phyloP scores from a whole-genome alignment of 1,284 basidiomycete species.

The Cutaneotrichosporon mucoides region DNA sequence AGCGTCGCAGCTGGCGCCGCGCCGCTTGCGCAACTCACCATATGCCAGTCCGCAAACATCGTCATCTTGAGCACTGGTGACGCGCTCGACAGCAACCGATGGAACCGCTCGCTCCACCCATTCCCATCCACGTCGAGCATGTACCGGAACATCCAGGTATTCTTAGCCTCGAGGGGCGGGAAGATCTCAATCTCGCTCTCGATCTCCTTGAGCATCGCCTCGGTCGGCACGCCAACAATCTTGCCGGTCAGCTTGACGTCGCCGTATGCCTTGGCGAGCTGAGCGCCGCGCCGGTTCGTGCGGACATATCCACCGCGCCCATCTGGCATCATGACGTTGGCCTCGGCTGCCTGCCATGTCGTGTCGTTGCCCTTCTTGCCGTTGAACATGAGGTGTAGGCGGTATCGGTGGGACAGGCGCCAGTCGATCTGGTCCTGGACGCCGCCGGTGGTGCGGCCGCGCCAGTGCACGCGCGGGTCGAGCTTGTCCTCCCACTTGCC shows the following conservation, averaged over 20 bases:
- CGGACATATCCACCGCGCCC: conserved; percentile 36
- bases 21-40: conserved; percentile 27
- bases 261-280: conserved; percentile 44
- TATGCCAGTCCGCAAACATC: conserved; percentile 50
- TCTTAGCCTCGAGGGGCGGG: conserved; percentile 50
- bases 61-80: conserved; percentile 50
- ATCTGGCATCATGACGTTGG: conserved; percentile 46
- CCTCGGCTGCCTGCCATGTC: conserved; percentile 24
- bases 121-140: conserved; percentile 56
- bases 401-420: conserved; percentile 48
- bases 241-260: conserved; percentile 48
- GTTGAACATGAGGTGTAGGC: conserved; percentile 49
- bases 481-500: conserved; percentile 46
- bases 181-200: conserved; percentile 51
- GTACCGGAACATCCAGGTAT: conserved; percentile 54
- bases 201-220: conserved; percentile 36
- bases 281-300: conserved; percentile 29
- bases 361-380: conserved; percentile 43
- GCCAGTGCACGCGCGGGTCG: conserved; percentile 49
- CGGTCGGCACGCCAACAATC: conserved; percentile 32
- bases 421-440: conserved; percentile 44
- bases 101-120: conserved; percentile 66
- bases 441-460: conserved; percentile 49
- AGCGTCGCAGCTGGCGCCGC: too few relatives aligned
- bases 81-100: conserved; percentile 46